Percentiles rank a stretch among this genome's conserved stretches.
Conservation (phyloP, 371 early-diverging fungal genomes). For the Fennellomyces sp. region DNA sequence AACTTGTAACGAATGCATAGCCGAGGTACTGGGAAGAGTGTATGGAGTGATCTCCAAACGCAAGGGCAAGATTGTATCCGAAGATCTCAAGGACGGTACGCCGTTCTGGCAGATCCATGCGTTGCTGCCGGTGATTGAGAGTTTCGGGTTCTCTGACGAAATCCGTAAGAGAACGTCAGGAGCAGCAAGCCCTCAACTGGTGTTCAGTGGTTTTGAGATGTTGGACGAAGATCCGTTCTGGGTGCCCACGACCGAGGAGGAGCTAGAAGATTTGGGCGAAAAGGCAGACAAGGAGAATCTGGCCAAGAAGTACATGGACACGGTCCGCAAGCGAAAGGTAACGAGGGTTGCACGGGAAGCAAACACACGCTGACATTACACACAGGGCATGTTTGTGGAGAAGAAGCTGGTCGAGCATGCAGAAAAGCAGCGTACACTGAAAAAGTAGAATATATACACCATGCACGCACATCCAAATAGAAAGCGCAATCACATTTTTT, state of each 20-base stretch:
- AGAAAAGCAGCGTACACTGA: constrained; percentile 92
- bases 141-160: constrained; percentile 99
- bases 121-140: constrained; percentile 95
- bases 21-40: constrained; percentile 94
- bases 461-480: background rate
- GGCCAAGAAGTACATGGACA: constrained; percentile 95
- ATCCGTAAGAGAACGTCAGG: constrained; percentile 94
- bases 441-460: constrained; percentile 35
- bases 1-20: constrained; percentile 31
- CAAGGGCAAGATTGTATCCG: constrained; percentile 86
- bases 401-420: constrained; percentile 90
- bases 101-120: constrained; percentile 93
- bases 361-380: too few relatives aligned
- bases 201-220: constrained; percentile 91
- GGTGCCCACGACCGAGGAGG: constrained; percentile 97
- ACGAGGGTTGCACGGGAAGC: too few relatives aligned
- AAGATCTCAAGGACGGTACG: constrained; percentile 95
- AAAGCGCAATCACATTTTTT: background rate
- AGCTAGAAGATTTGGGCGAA: constrained; percentile 96
- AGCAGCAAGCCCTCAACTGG: constrained; percentile 92
- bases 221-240: constrained; percentile 97
- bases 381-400: constrained; percentile 85
- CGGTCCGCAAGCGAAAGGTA: constrained; percentile 93
- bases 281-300: constrained; percentile 95
- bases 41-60: constrained; percentile 91